Conservation (phyloP, 805 yeast species). For the Myxozyma monticola region DNA sequence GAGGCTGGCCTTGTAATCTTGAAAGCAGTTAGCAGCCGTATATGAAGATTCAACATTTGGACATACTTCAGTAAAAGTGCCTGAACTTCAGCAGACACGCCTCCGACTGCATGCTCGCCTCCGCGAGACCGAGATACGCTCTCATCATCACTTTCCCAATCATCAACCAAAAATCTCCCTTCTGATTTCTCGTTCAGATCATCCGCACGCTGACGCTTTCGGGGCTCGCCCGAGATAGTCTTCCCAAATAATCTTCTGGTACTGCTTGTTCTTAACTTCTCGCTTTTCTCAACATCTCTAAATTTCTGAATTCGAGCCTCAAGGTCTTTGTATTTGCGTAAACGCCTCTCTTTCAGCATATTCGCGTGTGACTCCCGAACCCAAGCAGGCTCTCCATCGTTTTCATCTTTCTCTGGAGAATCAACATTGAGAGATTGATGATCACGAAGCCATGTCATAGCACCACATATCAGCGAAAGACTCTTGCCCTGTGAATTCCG, state of each 20-base stretch:
- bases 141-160: constrained; percentile 40
- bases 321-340: constrained; percentile 10
- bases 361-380: constrained; percentile 19
- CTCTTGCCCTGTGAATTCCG: constrained; percentile 63
- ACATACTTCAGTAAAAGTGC: constrained; percentile 45
- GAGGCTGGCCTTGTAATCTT: constrained; percentile 9
- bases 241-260: constrained; percentile 1
- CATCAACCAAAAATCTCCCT: constrained; percentile 46
- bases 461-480: constrained; percentile 77
- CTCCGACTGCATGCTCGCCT: constrained; percentile 35
- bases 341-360: constrained; percentile 6
- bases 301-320: constrained; percentile 17
- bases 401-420: constrained; percentile 31
- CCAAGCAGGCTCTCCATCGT: constrained; percentile 72
- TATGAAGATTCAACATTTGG: not conserved
- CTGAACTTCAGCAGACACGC: constrained; percentile 51
- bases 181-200: constrained; percentile 39
- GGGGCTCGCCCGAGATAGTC: not conserved
- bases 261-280: constrained; percentile 11
- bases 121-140: constrained; percentile 3
- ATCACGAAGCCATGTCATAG: constrained; percentile 72
- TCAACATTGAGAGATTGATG: constrained; percentile 11
- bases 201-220: constrained; percentile 13
- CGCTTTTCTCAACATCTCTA: constrained; percentile 20
- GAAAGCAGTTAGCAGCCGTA: not conserved